These are phyloP conservation scores for Nothophaeocryptopus gaeumannii DNA, from an alignment of 2,329 filamentous ascomycete genomes.

Conservation along the genomic window DNA sequence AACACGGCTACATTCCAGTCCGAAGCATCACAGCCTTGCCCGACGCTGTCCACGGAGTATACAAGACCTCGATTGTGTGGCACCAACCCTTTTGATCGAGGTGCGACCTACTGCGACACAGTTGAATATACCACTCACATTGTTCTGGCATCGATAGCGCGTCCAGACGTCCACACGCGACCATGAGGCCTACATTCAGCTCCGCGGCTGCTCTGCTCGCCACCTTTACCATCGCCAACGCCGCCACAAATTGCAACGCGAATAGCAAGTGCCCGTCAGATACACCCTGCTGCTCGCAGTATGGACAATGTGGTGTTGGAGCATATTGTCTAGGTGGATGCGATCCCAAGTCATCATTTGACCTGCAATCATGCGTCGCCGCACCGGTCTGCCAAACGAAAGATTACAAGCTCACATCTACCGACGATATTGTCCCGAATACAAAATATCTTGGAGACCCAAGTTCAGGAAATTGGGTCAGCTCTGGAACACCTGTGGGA, in stretches of 20 bases:
- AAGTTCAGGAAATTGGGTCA: slow-evolving; percentile 79
- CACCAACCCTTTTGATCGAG: no score
- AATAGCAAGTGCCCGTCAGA: slow-evolving; percentile 32
- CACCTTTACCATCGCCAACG: slow-evolving; percentile 29
- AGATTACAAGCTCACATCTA: slow-evolving; percentile 69
- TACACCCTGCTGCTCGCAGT: slow-evolving; percentile 53
- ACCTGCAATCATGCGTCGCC: slow-evolving; percentile 79
- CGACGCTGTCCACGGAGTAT: slow-evolving; percentile 3
- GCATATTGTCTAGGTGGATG: slow-evolving; percentile 96
- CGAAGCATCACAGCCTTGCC: no score
- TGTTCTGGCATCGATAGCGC: no score
- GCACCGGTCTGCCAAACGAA: slow-evolving; percentile 75
- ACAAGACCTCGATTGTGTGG: not conserved
- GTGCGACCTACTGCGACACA: no score
- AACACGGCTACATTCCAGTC: not conserved
- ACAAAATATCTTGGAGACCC: slow-evolving; percentile 83
- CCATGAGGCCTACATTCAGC: slow-evolving; percentile 29
- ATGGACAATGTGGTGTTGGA: slow-evolving; percentile 87
- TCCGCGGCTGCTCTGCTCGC: slow-evolving; percentile 33
- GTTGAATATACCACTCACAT: no score
- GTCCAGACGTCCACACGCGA: slow-evolving; percentile 5
- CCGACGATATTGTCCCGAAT: slow-evolving; percentile 69
- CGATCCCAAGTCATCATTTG: slow-evolving; percentile 80
- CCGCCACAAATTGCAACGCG: slow-evolving; percentile 31
- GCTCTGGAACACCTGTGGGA: slow-evolving; percentile 69